These are phyloP conservation scores for Rhynchosporium graminicola DNA, from an alignment of 2,329 filamentous ascomycete species.

Conservation along the genomic window DNA sequence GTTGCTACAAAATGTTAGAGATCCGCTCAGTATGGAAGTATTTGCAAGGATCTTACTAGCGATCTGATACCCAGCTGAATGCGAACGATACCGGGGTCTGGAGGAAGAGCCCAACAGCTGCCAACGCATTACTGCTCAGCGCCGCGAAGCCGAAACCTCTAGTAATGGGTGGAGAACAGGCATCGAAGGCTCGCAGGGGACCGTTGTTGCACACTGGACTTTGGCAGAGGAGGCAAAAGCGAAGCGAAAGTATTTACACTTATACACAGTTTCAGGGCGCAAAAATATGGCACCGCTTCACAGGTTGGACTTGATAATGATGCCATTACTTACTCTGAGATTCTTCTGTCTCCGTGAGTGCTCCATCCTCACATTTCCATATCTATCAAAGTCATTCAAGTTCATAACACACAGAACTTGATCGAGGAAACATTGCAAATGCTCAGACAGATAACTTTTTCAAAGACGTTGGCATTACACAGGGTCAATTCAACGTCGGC, in stretches of 20 bases:
- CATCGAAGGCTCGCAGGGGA: conserved; percentile 35
- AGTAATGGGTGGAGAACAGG: conserved; percentile 38
- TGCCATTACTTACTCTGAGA: conserved; percentile 17
- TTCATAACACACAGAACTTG: conserved; percentile 26
- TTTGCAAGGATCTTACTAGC: conserved; percentile 9
- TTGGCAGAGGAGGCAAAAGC: conserved; percentile 22
- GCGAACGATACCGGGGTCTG: conserved; percentile 23
- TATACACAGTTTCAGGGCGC: neutral
- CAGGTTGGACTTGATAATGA: conserved; percentile 17
- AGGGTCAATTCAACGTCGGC: conserved; percentile 39
- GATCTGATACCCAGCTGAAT: conserved; percentile 22
- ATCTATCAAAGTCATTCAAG: neutral
- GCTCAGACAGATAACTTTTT: conserved; percentile 40
- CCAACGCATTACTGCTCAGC: conserved; percentile 38
- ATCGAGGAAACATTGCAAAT: conserved; percentile 41
- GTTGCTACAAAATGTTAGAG: conserved; percentile 4
- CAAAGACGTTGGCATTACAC: conserved; percentile 37
- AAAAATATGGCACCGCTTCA: too few relatives aligned
- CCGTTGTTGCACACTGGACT: conserved; percentile 36
- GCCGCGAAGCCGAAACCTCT: conserved; percentile 33
- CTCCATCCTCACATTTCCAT: neutral
- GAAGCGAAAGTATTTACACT: neutral
- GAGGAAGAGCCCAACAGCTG: conserved; percentile 31
- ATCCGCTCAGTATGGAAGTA: accelerated
- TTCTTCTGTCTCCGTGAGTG: conserved; percentile 18